phyloP scores from a whole-genome alignment of 2,329 filamentous ascomycete genomes.

The Paraphaeosphaeria minitans region DNA sequence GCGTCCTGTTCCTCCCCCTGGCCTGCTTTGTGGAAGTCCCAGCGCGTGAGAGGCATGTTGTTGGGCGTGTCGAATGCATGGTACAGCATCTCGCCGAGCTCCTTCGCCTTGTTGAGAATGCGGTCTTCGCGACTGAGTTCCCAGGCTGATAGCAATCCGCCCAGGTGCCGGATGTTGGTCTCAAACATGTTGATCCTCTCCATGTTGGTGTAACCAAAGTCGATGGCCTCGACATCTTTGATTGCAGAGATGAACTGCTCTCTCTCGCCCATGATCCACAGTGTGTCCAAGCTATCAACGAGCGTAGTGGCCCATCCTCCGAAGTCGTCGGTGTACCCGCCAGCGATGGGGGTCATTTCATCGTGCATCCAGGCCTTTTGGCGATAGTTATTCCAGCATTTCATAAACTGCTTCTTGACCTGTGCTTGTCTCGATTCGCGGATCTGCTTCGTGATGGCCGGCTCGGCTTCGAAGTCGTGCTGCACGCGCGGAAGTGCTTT shows the following conservation, averaged over 20 bases:
- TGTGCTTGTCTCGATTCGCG: conserved; percentile 41
- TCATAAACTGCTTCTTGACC: conserved; percentile 51
- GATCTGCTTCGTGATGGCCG: conserved; percentile 38
- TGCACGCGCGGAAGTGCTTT: conserved; percentile 51
- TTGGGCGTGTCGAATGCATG: conserved; percentile 90
- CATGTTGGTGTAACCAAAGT: conserved; percentile 48
- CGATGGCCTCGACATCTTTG: conserved; percentile 49
- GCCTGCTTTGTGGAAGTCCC: conserved; percentile 49
- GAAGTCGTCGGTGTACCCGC: conserved; percentile 48
- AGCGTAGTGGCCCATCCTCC: conserved; percentile 56
- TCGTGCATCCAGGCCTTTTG: conserved; percentile 56
- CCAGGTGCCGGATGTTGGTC: conserved; percentile 76
- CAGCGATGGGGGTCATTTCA: conserved; percentile 53
- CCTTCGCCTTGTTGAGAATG: conserved; percentile 76
- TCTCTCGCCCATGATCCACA: conserved; percentile 56
- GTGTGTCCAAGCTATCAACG: conserved; percentile 53
- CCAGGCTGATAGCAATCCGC: conserved; percentile 83
- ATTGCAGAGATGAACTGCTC: conserved; percentile 55
- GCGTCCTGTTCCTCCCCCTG: conserved; percentile 48
- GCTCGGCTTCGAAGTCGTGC: conserved; percentile 46
- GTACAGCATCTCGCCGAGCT: conserved; percentile 81
- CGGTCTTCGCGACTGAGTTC: conserved; percentile 79
- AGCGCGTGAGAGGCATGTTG: conserved; percentile 73
- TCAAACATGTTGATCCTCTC: conserved; percentile 56
- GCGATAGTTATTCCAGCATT: conserved; percentile 53